Conservation (phyloP, 805 yeast genomes). For the Saccharomycopsis capsularis region DNA sequence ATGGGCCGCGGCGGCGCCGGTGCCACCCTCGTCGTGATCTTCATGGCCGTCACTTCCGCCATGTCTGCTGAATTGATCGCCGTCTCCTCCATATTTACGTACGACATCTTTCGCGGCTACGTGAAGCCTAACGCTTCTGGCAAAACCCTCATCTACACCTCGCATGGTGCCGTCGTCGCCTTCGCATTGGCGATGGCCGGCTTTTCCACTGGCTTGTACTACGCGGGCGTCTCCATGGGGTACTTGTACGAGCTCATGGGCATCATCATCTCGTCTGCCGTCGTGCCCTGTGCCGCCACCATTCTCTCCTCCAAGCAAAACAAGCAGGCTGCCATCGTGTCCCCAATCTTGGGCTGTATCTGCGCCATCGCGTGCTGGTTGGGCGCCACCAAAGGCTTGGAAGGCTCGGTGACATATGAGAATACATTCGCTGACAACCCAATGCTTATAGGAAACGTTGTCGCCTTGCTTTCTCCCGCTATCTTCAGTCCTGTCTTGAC, state of each 20-base stretch:
- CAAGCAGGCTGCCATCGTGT: slow-evolving; percentile 55
- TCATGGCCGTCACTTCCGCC: slow-evolving; percentile 92
- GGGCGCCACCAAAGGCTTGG: slow-evolving; percentile 39
- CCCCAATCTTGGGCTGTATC: slow-evolving; percentile 75
- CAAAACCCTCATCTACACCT: slow-evolving; percentile 56
- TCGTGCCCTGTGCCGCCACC: slow-evolving; percentile 65
- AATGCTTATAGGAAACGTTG: slow-evolving; percentile 85
- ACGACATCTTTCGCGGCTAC: slow-evolving; percentile 78
- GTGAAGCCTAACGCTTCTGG: slow-evolving; percentile 74
- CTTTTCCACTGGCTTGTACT: slow-evolving; percentile 72
- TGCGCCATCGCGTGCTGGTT: slow-evolving; percentile 70
- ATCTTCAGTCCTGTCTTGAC: slow-evolving; percentile 63
- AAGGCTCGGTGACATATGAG: slow-evolving; percentile 39
- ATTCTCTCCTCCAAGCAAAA: slow-evolving; percentile 61
- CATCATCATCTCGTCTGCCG: slow-evolving; percentile 80
- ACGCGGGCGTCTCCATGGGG: slow-evolving; percentile 82
- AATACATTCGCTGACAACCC: slow-evolving; percentile 77
- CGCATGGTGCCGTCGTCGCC: slow-evolving; percentile 60
- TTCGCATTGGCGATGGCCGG: slow-evolving; percentile 67
- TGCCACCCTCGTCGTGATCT: slow-evolving; percentile 68
- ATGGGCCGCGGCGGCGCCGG: slow-evolving; percentile 87
- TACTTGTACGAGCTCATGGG: slow-evolving; percentile 87
- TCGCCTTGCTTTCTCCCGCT: slow-evolving; percentile 68
- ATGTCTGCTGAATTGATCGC: slow-evolving; percentile 88
- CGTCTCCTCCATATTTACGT: slow-evolving; percentile 77